Evolutionary conservation across 2,329 filamentous ascomycete genomes (phyloP), one percentile per base, ranked within the genome.

Genomic region (Botryotinia narcissicola): DNA sequence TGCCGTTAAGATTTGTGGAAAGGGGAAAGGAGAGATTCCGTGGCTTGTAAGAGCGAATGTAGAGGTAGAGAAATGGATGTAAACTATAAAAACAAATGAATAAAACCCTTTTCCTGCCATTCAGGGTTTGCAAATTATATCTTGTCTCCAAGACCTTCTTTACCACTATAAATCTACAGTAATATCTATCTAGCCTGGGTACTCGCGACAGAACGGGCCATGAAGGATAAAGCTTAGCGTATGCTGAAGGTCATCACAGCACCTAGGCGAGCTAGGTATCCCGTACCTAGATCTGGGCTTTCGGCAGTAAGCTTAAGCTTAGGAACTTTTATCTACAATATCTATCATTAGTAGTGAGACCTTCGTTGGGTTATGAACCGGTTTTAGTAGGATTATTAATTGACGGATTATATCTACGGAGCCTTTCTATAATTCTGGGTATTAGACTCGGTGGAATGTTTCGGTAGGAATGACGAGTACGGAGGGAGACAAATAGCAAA

Each of bases 21-120:
- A 76, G 77, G 60, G 79, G 79, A 5, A 63, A 59, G 44, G 79
- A 80, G 73, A 78, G 74, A 48, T 80, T 80, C 75, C 42, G 12
- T 10, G 44, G 32, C 3, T 22, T n/a, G 57, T n/a, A 35, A 1
- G 46, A n/a, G 35, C 2, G 14, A 9, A 32, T 12, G 51, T 29
- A 20, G 4, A 37, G 46, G 7, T 9, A 0, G 14, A 25, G 25
- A n/a, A 25, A 0, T 18, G 12, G 3, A 25, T 59, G 8, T n/a
- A 16, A 3, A 54, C 25, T 25, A 10, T 25, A 4, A 25, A 1
- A 48, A 22, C 3, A 46, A 22, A 46, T 22, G 8, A 22, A 46
- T 22, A 48, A 48, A 1, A 48, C 9, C 20, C 25, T 48, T 46
- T 25, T n/a, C 25, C 48, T 54, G 48, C 25, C 12, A 54, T 54